Evolutionary conservation across 1,139 yeast species (phyloP), one percentile per base, ranked within the genome.

Genomic region (Nakaseomyces kungkrabaensis): DNA sequence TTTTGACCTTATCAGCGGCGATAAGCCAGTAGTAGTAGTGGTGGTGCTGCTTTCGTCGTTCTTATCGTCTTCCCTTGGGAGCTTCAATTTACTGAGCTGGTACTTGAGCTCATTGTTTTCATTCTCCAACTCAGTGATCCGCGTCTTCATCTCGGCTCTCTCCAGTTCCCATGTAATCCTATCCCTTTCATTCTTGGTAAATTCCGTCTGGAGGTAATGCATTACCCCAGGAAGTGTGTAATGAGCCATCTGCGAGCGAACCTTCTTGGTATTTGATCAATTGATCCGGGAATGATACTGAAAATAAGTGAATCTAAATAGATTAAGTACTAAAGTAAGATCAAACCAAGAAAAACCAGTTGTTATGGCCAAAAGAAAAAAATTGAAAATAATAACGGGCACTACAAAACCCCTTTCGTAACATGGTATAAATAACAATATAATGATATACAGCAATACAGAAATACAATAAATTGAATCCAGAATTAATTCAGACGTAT

Each of bases 101-200:
- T 68, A 63, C 46, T 72, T 67, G 53, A 87, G 67, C 47, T 74
- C 73, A 40, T 74, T 76, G 57, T 87, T 88, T 52, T 81, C 85
- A 34, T 79, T 81, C 50, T 75, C 75, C 34, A 89, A 69, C 47
- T 81, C 80, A 1, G 82, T 84, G 49, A 85, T 78, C 50, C 78
- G 72, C 8, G 80, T 70, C 49, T 71, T 73, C 79, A 76, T 74
- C 56, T 76, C 79, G 10, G 79, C 76, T 45, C 75, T 66, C 57
- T 75, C 79, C 48, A 77, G 63, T 52, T 74, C 80, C 81, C 82
- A 78, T 46, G 74, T 74, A 47, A 78, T 75, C 46, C 81, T 67
- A 53, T 76, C 79, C 48, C 78, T 72, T 59, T 78, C 82, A 59
- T 74, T 76, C 46, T 72, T 72, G 52, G 78, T 77, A 72, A 78